Percentiles rank a stretch among this genome's conserved stretches.
Conservation (phyloP, 2,329 filamentous ascomycete genomes). For the Amesomyces nigricolor region DNA sequence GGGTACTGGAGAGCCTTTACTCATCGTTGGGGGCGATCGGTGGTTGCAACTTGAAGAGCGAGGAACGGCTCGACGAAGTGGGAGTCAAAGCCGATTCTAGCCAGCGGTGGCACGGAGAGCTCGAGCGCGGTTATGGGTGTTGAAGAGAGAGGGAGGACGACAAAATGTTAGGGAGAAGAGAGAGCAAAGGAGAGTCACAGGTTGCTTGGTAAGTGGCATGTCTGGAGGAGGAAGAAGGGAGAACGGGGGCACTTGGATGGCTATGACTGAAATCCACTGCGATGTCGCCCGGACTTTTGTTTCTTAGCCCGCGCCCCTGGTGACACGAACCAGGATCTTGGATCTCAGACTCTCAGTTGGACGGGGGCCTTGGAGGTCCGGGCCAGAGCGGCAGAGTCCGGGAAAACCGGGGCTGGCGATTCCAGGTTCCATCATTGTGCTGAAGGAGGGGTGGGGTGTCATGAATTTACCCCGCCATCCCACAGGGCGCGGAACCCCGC, state of each 20-base stretch:
- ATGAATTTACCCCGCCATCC: slow-evolving; percentile 15
- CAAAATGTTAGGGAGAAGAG: neutral
- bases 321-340: neutral
- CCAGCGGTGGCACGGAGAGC: neutral
- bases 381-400: neutral
- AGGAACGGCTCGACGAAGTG: neutral
- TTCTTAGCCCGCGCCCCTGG: neutral
- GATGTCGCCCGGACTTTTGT: slow-evolving; percentile 2
- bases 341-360: neutral
- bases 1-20: slow-evolving; percentile 41
- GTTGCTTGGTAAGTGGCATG: neutral
- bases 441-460: neutral
- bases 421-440: neutral
- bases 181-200: neutral
- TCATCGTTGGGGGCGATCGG: slow-evolving; percentile 29
- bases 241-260: neutral
- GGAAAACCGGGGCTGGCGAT: neutral
- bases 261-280: slow-evolving; percentile 4
- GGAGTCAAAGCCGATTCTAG: slow-evolving; percentile 1
- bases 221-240: neutral
- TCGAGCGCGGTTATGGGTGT: slow-evolving; percentile 9
- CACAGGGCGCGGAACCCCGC: neutral
- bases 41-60: neutral
- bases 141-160: neutral
- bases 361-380: neutral